Percentiles rank a stretch among this genome's conserved stretches.
Conservation (phyloP, 2,329 filamentous ascomycete genomes). For the Thermothelomyces thermophilus region DNA sequence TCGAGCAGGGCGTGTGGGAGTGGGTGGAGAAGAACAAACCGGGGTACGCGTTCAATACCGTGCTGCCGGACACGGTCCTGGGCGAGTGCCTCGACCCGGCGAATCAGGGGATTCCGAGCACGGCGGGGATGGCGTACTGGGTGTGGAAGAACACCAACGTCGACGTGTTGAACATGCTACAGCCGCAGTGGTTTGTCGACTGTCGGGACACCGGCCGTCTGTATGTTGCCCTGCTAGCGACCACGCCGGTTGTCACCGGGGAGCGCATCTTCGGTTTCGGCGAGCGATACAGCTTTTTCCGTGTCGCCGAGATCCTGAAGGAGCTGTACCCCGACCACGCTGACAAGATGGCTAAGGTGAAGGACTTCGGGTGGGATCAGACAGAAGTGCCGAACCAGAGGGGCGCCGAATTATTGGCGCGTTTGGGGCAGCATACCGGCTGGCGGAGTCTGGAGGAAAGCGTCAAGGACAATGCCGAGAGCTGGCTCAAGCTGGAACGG, state of each 20-base stretch:
- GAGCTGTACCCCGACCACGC: conserved; percentile 26
- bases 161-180: conserved; percentile 17
- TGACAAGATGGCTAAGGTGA: conserved; percentile 21
- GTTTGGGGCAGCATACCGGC: conserved; percentile 23
- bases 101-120: conserved; percentile 27
- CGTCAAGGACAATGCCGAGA: conserved; percentile 25
- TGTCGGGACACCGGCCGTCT: conserved; percentile 27
- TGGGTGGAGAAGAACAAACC: conserved; percentile 29
- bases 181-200: conserved; percentile 30
- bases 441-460: conserved; percentile 31
- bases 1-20: conserved; percentile 30
- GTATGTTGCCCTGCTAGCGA: conserved; percentile 29
- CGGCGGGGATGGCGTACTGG: conserved; percentile 29
- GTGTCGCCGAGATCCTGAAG: conserved; percentile 27
- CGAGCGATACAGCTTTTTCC: conserved; percentile 28
- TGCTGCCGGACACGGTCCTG: conserved; percentile 30
- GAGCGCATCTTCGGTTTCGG: conserved; percentile 30
- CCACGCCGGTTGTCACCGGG: conserved; percentile 24
- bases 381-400: conserved; percentile 29
- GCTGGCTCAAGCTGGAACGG: conserved; percentile 18
- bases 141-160: conserved; percentile 26
- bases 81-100: conserved; percentile 27
- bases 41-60: conserved; percentile 28
- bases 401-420: conserved; percentile 23
- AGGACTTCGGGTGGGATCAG: conserved; percentile 28